These are phyloP conservation scores for Pythium volutum DNA, from an alignment of 352 stramenopile genomes.

Conservation along the genomic window DNA sequence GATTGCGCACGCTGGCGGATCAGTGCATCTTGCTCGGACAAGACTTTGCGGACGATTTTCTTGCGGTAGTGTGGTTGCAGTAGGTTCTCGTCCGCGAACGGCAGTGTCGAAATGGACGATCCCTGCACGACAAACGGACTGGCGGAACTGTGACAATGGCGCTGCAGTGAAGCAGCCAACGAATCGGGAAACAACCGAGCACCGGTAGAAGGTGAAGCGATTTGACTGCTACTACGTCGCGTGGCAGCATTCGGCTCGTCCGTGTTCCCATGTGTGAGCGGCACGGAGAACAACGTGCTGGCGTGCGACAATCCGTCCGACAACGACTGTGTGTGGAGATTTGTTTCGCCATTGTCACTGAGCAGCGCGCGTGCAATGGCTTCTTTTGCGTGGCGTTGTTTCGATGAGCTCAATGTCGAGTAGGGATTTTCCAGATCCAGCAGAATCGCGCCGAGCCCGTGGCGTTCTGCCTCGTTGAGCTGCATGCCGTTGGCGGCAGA, in stretches of 20 bases:
- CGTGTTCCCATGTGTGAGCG: background rate
- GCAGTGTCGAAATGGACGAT: background rate
- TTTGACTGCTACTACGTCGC: background rate
- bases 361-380: conserved; percentile 25
- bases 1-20: background rate
- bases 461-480: conserved; percentile 40
- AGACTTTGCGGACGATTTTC: conserved; percentile 36
- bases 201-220: background rate
- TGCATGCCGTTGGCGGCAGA: background rate
- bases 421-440: conserved; percentile 52
- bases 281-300: background rate
- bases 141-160: background rate
- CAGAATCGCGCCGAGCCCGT: conserved; percentile 33
- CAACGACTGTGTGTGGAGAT: background rate
- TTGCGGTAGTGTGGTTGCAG: conserved; percentile 26
- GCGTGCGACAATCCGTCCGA: background rate
- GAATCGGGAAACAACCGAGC: conserved; percentile 2
- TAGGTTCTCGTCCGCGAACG: background rate
- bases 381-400: conserved; percentile 32
- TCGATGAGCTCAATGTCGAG: conserved; percentile 32
- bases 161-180: background rate
- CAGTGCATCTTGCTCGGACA: conserved; percentile 32
- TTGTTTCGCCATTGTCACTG: background rate
- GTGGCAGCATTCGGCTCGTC: background rate
- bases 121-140: conserved; percentile 11